Percentiles rank a stretch among this genome's conserved stretches.
Evolutionary conservation across 306 rosid genomes (phyloP).

Genomic region (peach (Prunus persica)): Prunus_persica_NCBIv2 NC_034013.1:10545501-10546000

Average conservation of each 20-base stretch:
- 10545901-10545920: conserved; percentile 82
- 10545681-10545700: background rate
- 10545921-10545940: conserved; percentile 61
- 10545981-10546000: conserved; percentile 64
- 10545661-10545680: background rate
- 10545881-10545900: conserved; percentile 64
- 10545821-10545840: background rate
- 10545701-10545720: background rate
- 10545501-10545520: conserved; percentile 74
- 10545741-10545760: conserved; percentile 1
- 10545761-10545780: conserved; percentile 14
- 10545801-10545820: background rate
- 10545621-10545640: background rate
- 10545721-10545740: background rate
- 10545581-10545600: conserved; percentile 31
- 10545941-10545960: conserved; percentile 56
- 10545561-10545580: background rate
- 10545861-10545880: conserved; percentile 60
- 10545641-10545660: background rate
- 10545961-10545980: conserved; percentile 82
- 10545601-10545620: conserved; percentile 23
- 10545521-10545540: conserved; percentile 43
- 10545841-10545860: conserved; percentile 56
- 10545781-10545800: conserved; percentile 6
- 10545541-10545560: background rate